These are phyloP conservation scores for Seiridium cupressi DNA, from an alignment of 2,329 filamentous ascomycete species.

Conservation along the genomic window DNA sequence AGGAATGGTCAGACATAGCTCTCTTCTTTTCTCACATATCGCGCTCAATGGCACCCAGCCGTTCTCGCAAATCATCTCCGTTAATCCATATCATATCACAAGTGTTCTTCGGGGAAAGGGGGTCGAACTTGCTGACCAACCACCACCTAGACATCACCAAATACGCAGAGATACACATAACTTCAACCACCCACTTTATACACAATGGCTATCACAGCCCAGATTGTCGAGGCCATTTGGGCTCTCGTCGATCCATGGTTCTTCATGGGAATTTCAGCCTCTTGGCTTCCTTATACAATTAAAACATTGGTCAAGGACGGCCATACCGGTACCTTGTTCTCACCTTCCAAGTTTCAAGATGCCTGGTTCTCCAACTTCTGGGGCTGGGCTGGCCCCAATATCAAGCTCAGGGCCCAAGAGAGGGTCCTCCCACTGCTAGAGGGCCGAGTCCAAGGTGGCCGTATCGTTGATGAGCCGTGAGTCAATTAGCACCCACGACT, in stretches of 20 bases:
- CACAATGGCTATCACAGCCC: not conserved
- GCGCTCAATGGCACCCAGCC: too few species aligned
- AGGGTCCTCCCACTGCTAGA: conserved; percentile 54
- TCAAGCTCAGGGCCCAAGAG: conserved; percentile 38
- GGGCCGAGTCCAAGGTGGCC: conserved; percentile 41
- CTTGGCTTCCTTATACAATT: conserved; percentile 51
- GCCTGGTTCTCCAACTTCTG: conserved; percentile 64
- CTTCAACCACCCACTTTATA: not conserved
- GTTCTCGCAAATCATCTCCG: too few species aligned
- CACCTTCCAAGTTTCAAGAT: conserved; percentile 37
- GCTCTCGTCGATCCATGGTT: conserved; percentile 2
- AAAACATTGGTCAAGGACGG: conserved; percentile 33
- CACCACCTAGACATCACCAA: too few species aligned
- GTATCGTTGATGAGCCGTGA: conserved; percentile 27
- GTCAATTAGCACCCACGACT: not conserved
- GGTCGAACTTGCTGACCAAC: too few species aligned
- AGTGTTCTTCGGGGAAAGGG: too few species aligned
- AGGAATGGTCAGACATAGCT: too few species aligned
- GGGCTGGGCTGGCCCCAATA: conserved; percentile 49
- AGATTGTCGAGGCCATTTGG: not conserved
- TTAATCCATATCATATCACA: too few species aligned
- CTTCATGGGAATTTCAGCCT: not conserved
- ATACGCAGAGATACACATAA: not conserved
- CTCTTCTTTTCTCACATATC: too few species aligned
- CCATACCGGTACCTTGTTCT: conserved; percentile 37